These are phyloP conservation scores for Amaranthus palmeri DNA, from an alignment of 148 eudicot genomes.

Conservation along the genomic window DNA sequence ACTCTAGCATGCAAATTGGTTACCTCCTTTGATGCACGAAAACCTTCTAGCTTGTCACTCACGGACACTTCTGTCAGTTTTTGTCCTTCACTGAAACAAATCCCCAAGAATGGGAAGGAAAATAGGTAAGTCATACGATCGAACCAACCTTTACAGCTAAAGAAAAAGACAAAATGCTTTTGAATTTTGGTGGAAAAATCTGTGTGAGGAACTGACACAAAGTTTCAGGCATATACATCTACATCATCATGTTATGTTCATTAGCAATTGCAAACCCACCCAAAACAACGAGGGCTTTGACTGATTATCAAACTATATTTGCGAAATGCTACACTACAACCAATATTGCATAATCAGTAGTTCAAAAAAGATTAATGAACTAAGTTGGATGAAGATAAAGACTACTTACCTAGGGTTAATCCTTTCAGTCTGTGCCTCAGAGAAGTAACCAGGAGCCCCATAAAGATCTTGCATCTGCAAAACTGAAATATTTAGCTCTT, in stretches of 20 bases:
- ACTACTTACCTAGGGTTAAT: slow-evolving; percentile 53
- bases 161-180: neutral
- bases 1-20: neutral
- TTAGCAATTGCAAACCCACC: neutral
- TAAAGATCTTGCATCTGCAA: slow-evolving; percentile 86
- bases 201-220: neutral
- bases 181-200: neutral
- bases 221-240: neutral
- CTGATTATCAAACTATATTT: neutral
- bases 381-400: neutral
- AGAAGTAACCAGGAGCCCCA: slow-evolving; percentile 93
- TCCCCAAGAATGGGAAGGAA: slow-evolving; percentile 10
- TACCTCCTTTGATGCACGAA: slow-evolving; percentile 97
- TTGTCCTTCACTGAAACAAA: slow-evolving; percentile 43
- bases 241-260: neutral
- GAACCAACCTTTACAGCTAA: neutral
- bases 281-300: neutral
- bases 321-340: neutral
- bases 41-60: slow-evolving; percentile 93
- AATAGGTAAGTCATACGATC: neutral
- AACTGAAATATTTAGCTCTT: slow-evolving; percentile 10
- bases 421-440: slow-evolving; percentile 53
- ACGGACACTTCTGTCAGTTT: slow-evolving; percentile 85
- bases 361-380: neutral
- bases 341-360: neutral